These are phyloP conservation scores for Populus deltoides DNA, from an alignment of 345 rosid genomes.

Conservation along the genomic window DNA sequence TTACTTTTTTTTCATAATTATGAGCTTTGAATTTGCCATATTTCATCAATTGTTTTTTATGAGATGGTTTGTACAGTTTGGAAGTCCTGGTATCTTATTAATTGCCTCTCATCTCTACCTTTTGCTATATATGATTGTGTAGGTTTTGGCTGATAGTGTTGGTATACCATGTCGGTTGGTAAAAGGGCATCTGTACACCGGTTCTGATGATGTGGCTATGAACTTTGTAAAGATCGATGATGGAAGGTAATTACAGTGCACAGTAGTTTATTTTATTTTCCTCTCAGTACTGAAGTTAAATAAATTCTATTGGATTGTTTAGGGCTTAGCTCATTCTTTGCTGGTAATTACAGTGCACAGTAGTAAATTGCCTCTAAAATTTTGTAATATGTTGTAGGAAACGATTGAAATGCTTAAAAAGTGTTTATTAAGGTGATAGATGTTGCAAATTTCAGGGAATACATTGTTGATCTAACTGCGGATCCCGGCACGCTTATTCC, in stretches of 20 bases:
- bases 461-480: constrained; percentile 93
- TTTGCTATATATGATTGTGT: constrained; percentile 23
- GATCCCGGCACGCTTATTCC: constrained; percentile 97
- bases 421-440: constrained; percentile 15
- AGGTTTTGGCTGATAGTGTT: constrained; percentile 87
- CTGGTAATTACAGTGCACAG: neutral
- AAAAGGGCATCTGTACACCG: constrained; percentile 84
- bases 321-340: constrained; percentile 9
- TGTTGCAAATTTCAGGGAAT: constrained; percentile 74
- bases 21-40: neutral
- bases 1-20: neutral
- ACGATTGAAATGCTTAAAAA: constrained; percentile 7
- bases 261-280: neutral
- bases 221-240: constrained; percentile 83
- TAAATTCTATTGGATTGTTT: neutral
- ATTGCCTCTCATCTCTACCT: constrained; percentile 9
- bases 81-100: constrained; percentile 1
- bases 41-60: neutral
- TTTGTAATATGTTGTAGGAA: neutral
- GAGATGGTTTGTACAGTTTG: constrained; percentile 7
- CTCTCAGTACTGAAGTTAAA: neutral
- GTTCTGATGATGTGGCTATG: constrained; percentile 87
- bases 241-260: constrained; percentile 61
- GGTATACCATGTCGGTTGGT: constrained; percentile 90
- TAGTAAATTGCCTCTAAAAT: neutral